Evolutionary conservation across 2,329 filamentous ascomycete genomes (phyloP).

Genomic region (Botryotinia calthae): DNA sequence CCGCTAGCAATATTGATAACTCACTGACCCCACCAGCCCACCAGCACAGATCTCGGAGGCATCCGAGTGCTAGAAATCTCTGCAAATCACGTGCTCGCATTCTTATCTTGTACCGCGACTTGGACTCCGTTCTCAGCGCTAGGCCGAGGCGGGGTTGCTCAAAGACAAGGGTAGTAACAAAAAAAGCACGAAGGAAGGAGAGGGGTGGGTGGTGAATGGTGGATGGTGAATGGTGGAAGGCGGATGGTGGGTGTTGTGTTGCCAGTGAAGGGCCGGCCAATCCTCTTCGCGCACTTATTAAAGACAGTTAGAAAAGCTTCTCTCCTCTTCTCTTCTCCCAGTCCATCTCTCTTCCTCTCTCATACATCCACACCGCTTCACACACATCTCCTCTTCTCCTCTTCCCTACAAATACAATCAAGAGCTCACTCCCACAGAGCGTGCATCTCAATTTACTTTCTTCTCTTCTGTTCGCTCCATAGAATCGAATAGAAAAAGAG

Average conservation of each 20-base stretch:
- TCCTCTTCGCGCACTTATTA: neutral
- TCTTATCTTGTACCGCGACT: neutral
- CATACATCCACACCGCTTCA: neutral
- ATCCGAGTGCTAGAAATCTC: slow-evolving; percentile 8
- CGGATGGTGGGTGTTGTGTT: neutral
- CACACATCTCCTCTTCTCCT: neutral
- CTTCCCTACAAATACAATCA: neutral
- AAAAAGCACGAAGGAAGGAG: neutral
- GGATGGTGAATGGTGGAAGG: neutral
- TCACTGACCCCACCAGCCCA: neutral
- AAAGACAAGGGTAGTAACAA: neutral
- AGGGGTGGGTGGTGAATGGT: no score
- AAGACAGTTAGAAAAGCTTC: neutral
- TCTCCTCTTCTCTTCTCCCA: neutral
- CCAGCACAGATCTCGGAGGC: rapidly evolving
- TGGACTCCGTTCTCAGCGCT: neutral
- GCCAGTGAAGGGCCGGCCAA: neutral
- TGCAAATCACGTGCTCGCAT: slow-evolving; percentile 3
- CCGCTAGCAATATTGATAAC: neutral
- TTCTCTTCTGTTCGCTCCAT: neutral
- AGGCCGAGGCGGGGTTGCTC: slow-evolving; percentile 17
- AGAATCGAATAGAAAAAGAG: slow-evolving; percentile 10
- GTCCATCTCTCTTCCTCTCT: neutral
- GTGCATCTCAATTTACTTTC: neutral
- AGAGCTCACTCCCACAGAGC: neutral